These are phyloP conservation scores for Fomitopsis pinicola DNA, from an alignment of 1,284 basidiomycete species.

Conservation along the genomic window DNA sequence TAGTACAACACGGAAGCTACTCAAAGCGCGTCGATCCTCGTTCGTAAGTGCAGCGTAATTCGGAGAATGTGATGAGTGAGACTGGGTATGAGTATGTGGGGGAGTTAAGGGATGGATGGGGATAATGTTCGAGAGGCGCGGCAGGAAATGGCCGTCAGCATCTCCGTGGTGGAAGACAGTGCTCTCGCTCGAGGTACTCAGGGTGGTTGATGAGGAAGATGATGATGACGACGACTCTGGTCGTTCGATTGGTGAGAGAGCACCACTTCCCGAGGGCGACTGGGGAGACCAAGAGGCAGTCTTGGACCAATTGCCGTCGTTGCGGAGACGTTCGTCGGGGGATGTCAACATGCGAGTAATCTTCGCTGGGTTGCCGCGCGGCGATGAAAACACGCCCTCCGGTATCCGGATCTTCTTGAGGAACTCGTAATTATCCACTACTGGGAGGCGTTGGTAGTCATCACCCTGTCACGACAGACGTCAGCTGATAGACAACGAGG, in stretches of 20 bases:
- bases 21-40: constrained; percentile 28
- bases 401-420: constrained; percentile 59
- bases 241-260: constrained; percentile 28
- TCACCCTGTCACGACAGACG: constrained; percentile 41
- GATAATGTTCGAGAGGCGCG: constrained; percentile 39
- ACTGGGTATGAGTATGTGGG: constrained; percentile 15
- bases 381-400: constrained; percentile 60
- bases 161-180: constrained; percentile 19
- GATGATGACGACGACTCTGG: constrained; percentile 31
- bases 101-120: constrained; percentile 22
- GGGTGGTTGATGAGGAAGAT: constrained; percentile 32
- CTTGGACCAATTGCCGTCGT: constrained; percentile 23
- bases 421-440: constrained; percentile 66
- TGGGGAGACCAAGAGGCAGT: constrained; percentile 24
- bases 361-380: constrained; percentile 45
- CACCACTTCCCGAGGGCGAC: constrained; percentile 9
- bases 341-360: constrained; percentile 6
- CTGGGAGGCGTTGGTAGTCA: constrained; percentile 61
- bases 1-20: constrained; percentile 29
- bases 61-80: constrained; percentile 12
- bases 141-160: constrained; percentile 25
- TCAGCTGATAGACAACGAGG: constrained; percentile 3
- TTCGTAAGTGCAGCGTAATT: constrained; percentile 27
- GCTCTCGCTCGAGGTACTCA: constrained; percentile 16
- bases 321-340: background rate